Conservation (phyloP, 257 asterid genomes). For the Solanum gracilifrons region DNA sequence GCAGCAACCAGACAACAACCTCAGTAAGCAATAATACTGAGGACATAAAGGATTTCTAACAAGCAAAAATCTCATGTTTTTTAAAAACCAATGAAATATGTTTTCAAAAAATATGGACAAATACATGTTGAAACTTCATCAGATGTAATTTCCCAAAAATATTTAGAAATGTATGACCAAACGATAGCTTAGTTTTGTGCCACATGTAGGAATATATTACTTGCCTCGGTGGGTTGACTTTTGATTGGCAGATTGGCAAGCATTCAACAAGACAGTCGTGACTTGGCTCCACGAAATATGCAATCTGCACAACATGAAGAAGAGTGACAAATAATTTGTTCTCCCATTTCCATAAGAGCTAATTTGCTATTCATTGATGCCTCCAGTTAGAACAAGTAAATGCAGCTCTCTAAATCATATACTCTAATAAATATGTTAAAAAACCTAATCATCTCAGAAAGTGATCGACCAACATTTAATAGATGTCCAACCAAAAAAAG, state of each 20-base stretch:
- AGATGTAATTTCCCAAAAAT: not conserved
- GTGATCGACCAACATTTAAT: not conserved
- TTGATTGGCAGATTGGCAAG: constrained; percentile 69
- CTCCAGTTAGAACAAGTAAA: not conserved
- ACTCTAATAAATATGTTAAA: not conserved
- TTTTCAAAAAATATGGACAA: not conserved
- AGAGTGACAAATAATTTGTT: not conserved
- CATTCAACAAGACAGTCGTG: constrained; percentile 83
- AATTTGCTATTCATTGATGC: not conserved
- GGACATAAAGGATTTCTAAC: not conserved
- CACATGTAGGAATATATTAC: not conserved
- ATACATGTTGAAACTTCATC: not conserved
- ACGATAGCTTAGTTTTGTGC: not conserved
- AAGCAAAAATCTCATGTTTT: too few species aligned
- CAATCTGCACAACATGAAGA: constrained; percentile 41
- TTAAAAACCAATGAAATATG: not conserved
- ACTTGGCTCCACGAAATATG: constrained; percentile 58
- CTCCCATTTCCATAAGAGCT: not conserved
- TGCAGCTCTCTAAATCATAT: not conserved
- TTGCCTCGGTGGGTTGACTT: constrained; percentile 70
- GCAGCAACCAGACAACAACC: not conserved
- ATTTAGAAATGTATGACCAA: not conserved
- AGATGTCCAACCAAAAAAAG: too few species aligned
- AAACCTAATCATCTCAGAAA: not conserved
- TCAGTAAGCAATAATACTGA: not conserved